Conservation (phyloP, 129 eudicot genomes). For the Mikania micrantha region DNA sequence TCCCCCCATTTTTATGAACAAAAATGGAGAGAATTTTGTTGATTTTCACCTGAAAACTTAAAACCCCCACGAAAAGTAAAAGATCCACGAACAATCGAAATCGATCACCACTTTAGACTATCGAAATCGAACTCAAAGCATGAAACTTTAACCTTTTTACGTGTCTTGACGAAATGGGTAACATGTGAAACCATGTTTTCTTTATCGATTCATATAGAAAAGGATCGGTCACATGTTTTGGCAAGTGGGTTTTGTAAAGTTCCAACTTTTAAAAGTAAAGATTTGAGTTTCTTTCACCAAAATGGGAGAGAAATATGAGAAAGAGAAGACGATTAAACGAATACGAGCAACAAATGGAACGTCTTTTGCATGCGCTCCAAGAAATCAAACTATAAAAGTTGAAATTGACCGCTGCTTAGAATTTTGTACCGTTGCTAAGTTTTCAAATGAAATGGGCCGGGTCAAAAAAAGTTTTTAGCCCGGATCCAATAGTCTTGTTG, state of each 20-base stretch:
- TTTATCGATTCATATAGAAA: constrained; percentile 19
- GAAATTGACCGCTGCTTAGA: neutral
- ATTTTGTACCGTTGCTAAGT: constrained; percentile 6
- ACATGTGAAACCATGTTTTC: constrained; percentile 15
- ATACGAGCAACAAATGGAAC: constrained; percentile 16
- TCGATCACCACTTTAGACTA: constrained; percentile 3
- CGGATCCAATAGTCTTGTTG: neutral
- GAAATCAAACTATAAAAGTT: neutral
- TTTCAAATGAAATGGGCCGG: neutral
- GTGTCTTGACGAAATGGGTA: constrained; percentile 31
- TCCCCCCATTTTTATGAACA: constrained; percentile 46
- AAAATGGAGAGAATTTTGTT: constrained; percentile 15
- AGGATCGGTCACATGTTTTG: constrained; percentile 28
- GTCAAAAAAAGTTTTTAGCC: neutral
- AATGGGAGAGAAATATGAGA: neutral
- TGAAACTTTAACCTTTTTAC: constrained; percentile 15
- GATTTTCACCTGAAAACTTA: neutral
- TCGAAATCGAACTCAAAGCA: neutral
- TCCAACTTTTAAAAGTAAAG: constrained; percentile 19
- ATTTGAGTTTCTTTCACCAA: neutral
- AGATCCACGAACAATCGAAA: constrained; percentile 13
- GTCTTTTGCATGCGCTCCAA: constrained; percentile 24
- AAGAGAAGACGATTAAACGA: neutral
- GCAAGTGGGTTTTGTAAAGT: constrained; percentile 9
- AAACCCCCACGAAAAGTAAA: neutral